Evolutionary conservation across 768 basidiomycete genomes (phyloP).

Genomic region (Hygrocybe punicea): DNA sequence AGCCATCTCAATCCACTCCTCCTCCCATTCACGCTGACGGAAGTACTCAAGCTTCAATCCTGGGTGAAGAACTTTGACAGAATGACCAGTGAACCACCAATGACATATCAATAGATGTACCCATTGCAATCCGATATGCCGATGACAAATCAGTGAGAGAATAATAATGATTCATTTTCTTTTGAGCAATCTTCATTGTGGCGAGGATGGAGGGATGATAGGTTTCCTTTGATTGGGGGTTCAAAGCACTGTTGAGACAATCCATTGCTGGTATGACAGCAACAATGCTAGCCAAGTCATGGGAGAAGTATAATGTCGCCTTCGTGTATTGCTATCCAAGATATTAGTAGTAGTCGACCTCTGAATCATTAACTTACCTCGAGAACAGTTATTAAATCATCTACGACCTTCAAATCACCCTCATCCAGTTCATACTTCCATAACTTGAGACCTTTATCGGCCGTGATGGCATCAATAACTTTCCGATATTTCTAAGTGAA

Average conservation of each 20-base stretch:
- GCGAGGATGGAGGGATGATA: constrained; percentile 26
- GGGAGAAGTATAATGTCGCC: constrained; percentile 9
- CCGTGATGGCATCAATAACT: constrained; percentile 19
- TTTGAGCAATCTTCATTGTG: constrained; percentile 24
- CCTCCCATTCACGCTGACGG: constrained; percentile 19
- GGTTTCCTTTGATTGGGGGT: neutral
- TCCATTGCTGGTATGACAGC: constrained; percentile 36
- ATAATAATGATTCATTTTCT: constrained; percentile 35
- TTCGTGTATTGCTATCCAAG: constrained; percentile 3
- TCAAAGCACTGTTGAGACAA: constrained; percentile 22
- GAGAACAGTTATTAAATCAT: constrained; percentile 20
- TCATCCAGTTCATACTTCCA: constrained; percentile 12
- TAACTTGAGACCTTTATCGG: constrained; percentile 9
- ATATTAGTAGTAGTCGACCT: neutral
- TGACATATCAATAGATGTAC: constrained; percentile 14
- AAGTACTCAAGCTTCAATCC: constrained; percentile 32
- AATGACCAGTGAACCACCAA: neutral
- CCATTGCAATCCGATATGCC: constrained; percentile 36
- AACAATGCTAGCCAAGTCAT: constrained; percentile 17
- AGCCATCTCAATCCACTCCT: constrained; percentile 25
- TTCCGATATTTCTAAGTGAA: constrained; percentile 21
- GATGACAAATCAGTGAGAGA: constrained; percentile 30
- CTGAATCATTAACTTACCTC: constrained; percentile 15
- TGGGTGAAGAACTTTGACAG: constrained; percentile 28
- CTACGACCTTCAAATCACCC: constrained; percentile 22